Conservation (phyloP, 2,329 filamentous ascomycete species). For the Trichophaea hybrida region DNA sequence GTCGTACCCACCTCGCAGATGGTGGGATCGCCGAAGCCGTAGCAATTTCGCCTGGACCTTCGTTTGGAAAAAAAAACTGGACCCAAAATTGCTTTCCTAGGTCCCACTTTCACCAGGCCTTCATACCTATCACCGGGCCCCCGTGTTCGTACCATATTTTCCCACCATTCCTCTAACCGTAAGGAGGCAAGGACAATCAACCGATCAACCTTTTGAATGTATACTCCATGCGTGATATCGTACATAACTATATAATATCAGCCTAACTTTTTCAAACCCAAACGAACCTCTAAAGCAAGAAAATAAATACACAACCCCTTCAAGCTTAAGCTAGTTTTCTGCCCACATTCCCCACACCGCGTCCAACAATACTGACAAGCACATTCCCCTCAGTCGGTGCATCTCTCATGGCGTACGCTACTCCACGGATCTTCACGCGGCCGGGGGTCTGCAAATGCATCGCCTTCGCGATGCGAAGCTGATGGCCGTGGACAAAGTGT, state of each 20-base stretch:
- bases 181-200: too few relatives aligned
- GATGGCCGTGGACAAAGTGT: constrained; percentile 84
- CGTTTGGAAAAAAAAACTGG: too few relatives aligned
- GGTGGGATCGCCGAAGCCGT: too few relatives aligned
- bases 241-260: neutral
- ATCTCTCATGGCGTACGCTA: constrained; percentile 80
- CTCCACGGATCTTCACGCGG: constrained; percentile 73
- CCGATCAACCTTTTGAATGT: too few relatives aligned
- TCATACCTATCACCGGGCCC: too few relatives aligned
- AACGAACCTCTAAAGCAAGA: neutral
- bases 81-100: too few relatives aligned
- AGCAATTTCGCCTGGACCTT: too few relatives aligned
- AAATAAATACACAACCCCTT: neutral
- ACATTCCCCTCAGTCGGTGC: constrained; percentile 57
- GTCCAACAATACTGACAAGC: constrained; percentile 79
- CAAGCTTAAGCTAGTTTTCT: constrained; percentile 57
- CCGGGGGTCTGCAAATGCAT: constrained; percentile 75
- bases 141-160: too few relatives aligned
- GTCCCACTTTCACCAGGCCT: too few relatives aligned
- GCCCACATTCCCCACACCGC: constrained; percentile 86
- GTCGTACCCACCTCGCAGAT: too few relatives aligned
- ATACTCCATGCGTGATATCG: neutral
- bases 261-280: neutral
- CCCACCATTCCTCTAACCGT: too few relatives aligned
- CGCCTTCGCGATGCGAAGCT: constrained; percentile 85